A percentile compares a stretch with the other conserved stretches of the same genome.
phyloP scores from a whole-genome alignment of 2,329 filamentous ascomycete species.

The Sclerotinia nivalis region DNA sequence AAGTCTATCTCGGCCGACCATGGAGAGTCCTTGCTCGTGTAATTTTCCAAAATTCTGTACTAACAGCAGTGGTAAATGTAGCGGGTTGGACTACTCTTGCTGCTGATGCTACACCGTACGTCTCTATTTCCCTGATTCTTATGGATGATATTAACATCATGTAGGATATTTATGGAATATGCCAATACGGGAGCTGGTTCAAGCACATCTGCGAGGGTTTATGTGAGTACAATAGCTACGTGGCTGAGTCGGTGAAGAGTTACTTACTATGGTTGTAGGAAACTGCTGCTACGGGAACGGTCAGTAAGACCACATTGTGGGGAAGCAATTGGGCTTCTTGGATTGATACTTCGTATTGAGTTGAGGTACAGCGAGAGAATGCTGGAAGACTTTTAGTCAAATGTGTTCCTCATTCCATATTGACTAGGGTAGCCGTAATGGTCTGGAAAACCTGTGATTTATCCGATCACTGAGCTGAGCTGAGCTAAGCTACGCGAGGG shows the following conservation, averaged over 20 bases:
- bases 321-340: conserved; percentile 8
- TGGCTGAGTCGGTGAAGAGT: rapidly evolving
- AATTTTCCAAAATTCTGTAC: conserved; percentile 49
- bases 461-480: no score
- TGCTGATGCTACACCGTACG: conserved; percentile 28
- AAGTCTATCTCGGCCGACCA: conserved; percentile 53
- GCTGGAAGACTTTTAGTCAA: neutral
- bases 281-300: conserved; percentile 1
- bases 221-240: neutral
- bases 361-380: neutral
- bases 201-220: conserved; percentile 14
- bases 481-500: no score
- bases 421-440: no score
- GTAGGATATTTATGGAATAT: conserved; percentile 18
- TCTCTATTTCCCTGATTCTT: neutral
- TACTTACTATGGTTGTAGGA: neutral
- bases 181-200: conserved; percentile 11
- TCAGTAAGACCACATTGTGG: conserved; percentile 12
- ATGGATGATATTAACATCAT: neutral
- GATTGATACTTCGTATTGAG: conserved; percentile 9
- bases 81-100: conserved; percentile 47
- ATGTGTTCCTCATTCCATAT: neutral
- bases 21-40: conserved; percentile 52
- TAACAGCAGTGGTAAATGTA: conserved; percentile 51
- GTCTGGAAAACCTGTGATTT: neutral